Evolutionary conservation across 768 basidiomycete species (phyloP).

Genomic region (Tulasnella sp.): DNA sequence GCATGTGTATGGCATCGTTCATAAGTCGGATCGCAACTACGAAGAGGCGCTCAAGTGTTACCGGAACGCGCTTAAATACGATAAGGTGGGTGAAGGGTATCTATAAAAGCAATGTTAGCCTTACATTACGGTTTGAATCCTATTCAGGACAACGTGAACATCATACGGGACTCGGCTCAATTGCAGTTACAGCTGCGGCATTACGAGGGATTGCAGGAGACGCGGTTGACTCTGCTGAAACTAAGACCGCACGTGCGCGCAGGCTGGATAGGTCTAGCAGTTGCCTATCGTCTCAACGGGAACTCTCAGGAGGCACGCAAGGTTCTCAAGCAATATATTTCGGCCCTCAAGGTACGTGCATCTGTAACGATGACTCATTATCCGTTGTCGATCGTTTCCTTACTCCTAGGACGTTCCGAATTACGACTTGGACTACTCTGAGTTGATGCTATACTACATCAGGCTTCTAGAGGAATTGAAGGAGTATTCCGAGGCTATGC

Average conservation of each 20-base stretch:
- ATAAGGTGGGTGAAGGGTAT: slow-evolving; percentile 50
- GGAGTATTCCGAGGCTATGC: slow-evolving; percentile 23
- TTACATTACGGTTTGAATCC: background rate
- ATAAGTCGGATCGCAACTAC: slow-evolving; percentile 90
- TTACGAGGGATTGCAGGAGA: slow-evolving; percentile 68
- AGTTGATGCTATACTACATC: slow-evolving; percentile 69
- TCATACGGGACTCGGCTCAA: slow-evolving; percentile 81
- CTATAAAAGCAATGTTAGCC: background rate
- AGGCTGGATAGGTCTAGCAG: slow-evolving; percentile 82
- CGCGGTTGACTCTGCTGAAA: slow-evolving; percentile 67
- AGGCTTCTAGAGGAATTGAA: slow-evolving; percentile 62
- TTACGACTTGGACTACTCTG: slow-evolving; percentile 75
- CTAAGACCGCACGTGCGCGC: slow-evolving; percentile 73
- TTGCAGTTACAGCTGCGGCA: slow-evolving; percentile 80
- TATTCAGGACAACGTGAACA: slow-evolving; percentile 81
- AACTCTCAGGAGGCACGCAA: slow-evolving; percentile 59
- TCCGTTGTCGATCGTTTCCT: slow-evolving; percentile 12
- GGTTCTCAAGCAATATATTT: slow-evolving; percentile 62
- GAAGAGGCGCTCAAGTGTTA: slow-evolving; percentile 92
- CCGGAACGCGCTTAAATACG: slow-evolving; percentile 75
- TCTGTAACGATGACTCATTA: background rate
- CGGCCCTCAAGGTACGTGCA: slow-evolving; percentile 52
- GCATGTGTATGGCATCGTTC: slow-evolving; percentile 95
- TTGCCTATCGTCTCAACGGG: slow-evolving; percentile 79
- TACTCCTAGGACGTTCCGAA: slow-evolving; percentile 53